Conservation (phyloP, 306 rosid genomes). For the Myrica gale region DNA sequence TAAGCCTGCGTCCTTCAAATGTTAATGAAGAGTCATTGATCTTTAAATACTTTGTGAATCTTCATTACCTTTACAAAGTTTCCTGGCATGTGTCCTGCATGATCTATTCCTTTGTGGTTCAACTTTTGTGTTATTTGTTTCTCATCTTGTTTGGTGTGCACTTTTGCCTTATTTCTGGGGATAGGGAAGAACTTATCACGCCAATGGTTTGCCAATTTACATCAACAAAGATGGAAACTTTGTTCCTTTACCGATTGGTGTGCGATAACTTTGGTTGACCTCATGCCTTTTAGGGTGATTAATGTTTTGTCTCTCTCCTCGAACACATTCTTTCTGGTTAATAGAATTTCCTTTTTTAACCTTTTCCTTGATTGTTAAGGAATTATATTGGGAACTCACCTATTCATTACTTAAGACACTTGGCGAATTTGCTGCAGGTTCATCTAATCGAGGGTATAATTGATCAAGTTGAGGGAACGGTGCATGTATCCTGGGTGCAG, state of each 20-base stretch:
- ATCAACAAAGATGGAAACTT: neutral
- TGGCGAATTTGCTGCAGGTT: constrained; percentile 52
- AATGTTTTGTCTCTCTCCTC: neutral
- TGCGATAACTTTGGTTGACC: neutral
- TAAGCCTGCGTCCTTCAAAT: constrained; percentile 38
- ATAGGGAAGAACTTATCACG: neutral
- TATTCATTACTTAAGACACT: constrained; percentile 6
- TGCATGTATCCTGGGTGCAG: constrained; percentile 98
- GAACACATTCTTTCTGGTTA: neutral
- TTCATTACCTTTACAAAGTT: neutral
- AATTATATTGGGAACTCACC: neutral
- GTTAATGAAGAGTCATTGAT: neutral
- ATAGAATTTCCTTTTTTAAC: neutral
- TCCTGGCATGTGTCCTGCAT: neutral
- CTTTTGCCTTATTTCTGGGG: neutral
- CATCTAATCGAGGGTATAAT: constrained; percentile 97
- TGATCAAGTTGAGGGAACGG: constrained; percentile 92
- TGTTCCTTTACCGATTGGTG: neutral
- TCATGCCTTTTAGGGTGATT: neutral
- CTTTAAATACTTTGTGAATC: neutral
- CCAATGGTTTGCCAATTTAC: neutral
- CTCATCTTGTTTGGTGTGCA: neutral
- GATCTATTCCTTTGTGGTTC: neutral
- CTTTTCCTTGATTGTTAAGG: neutral
- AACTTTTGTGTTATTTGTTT: neutral